Evolutionary conservation across 768 basidiomycete species (phyloP), one percentile per base, ranked within the genome.

Genomic region (Tubosaeta sp.): DNA sequence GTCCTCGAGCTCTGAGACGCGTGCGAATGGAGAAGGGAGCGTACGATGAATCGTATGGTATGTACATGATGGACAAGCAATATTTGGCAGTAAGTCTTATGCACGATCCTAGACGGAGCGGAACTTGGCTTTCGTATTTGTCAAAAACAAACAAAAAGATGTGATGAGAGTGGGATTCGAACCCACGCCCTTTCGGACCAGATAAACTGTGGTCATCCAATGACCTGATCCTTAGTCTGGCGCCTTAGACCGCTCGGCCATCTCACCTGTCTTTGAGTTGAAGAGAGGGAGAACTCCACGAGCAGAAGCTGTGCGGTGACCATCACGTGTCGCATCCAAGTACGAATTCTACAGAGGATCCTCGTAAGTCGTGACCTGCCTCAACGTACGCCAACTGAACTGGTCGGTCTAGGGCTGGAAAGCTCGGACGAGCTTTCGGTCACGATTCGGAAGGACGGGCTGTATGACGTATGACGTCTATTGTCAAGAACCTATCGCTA

Each of bases 391-490:
- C 18, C 11, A 25, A 27, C 25, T n/a, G 25, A 48, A 27, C 51
- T 42, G 58, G 92, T 98, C 69, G 96, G 96, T 45, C 91, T 94
- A 80, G 93, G 94, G 46, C 78, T 99, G 46, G 95, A 94, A 13
- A 96, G 98, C 75, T 94, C 95, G 61, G 96, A 99, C 73, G 95
- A 98, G 73, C 82, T 99, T 58, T n/a, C n/a, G n/a, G 97, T 99
- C 62, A 95, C 94, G 41, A 89, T 98, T 48, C 82, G 88, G 58
- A 97, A 93, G 2, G 98, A 96, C 69, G 83, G 91, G 8, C 77
- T 92, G 4, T 92, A 95, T 72, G 94, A 94, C 64, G 95, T 98
- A 42, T 98, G 96, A 98, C 95, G 47, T 99, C 98, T 70, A 90
- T 95, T 55, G 89, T 97, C 45, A 90, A 93, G 69, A 85, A 94